Base-by-base conservation (phyloP, 108 stramenopile genomes). In the Nitzschia putrida region DNA sequence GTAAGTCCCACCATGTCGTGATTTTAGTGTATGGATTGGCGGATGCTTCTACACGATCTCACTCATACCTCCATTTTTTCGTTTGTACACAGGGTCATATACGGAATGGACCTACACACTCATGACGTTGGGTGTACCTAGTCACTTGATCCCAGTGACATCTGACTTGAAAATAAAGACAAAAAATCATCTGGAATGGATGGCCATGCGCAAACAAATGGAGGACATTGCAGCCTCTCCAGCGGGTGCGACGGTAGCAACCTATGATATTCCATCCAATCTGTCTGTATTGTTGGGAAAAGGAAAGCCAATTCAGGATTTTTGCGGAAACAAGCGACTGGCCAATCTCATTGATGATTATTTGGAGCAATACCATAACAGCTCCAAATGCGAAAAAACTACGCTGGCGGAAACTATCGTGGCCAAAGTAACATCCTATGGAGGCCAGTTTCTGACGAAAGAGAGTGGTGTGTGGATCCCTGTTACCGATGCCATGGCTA, bases 91-190 rank as follows among this genome's bases (percentile, higher is more conserved):
- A 59, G 73, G 74, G 37, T 68, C 74, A 11, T 45, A 39, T 14
- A 74, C 74, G 4, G 74, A 74, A 61, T 68, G 66, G 39, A 23
- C 20, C 39, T 74, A 74, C 53, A 25, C 42, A 5, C 55, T 68
- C 38, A 68, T 68, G 57, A 21, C 58, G 2, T 68, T 58, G 37
- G 74, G 74, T 8, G 61, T 74, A 3, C 74, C 74, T 24, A 26
- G 23, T 9, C 57, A 67, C 14, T 49, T 65, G 42, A 50, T 74
- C 8, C 74, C 74, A 10, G 8, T 74, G 0, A 68, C 66, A 8
- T 12, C 59, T 18, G 64, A 58, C 37, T 65, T 54, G 3, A 60
- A 58, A 38, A 60, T 74, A 37, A 74, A 74, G 47, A 67, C 58
- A 14, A 53, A 57, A 21, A 74, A 68, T 54, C 72, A 73, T 57